Evolutionary conservation across 1,284 basidiomycete species (phyloP).

Genomic region (Pholiota adiposa): DNA sequence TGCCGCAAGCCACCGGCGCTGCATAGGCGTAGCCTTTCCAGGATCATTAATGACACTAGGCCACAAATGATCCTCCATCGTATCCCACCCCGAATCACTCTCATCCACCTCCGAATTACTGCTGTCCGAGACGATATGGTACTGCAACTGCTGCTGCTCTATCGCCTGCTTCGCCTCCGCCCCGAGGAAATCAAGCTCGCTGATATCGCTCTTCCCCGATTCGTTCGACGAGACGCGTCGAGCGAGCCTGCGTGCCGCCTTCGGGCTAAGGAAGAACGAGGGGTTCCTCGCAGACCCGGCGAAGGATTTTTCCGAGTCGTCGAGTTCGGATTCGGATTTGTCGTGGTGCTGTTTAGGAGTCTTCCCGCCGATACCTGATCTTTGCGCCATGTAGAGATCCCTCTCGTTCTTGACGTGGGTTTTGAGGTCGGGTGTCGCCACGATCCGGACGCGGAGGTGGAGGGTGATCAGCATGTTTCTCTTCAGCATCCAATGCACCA

Average conservation of each 20-base stretch:
- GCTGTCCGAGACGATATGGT: constrained; percentile 25
- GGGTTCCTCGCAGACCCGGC: constrained; percentile 7
- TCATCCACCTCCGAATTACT: constrained; percentile 37
- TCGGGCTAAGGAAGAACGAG: constrained; percentile 21
- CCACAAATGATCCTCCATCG: constrained; percentile 54
- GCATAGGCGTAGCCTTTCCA: constrained; percentile 74
- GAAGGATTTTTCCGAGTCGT: constrained; percentile 28
- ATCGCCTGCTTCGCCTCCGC: constrained; percentile 39
- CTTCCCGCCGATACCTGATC: constrained; percentile 27
- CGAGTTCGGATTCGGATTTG: constrained; percentile 12
- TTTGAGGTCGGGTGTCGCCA: constrained; percentile 82
- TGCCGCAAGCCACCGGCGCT: constrained; percentile 79
- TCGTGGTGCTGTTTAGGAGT: constrained; percentile 14
- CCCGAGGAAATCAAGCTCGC: constrained; percentile 38
- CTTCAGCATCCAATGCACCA: constrained; percentile 93
- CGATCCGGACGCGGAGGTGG: constrained; percentile 84
- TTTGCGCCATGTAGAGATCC: constrained; percentile 45
- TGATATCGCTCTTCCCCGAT: constrained; percentile 42
- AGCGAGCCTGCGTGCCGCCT: constrained; percentile 17
- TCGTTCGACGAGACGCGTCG: constrained; percentile 46
- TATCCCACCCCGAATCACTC: constrained; percentile 51
- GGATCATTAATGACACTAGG: constrained; percentile 82
- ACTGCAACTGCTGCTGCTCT: constrained; percentile 32
- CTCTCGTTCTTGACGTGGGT: constrained; percentile 54
- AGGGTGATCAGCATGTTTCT: constrained; percentile 85